phyloP scores from a whole-genome alignment of 371 early-diverging fungal genomes.

The Choanephora cucurbitarum region DNA sequence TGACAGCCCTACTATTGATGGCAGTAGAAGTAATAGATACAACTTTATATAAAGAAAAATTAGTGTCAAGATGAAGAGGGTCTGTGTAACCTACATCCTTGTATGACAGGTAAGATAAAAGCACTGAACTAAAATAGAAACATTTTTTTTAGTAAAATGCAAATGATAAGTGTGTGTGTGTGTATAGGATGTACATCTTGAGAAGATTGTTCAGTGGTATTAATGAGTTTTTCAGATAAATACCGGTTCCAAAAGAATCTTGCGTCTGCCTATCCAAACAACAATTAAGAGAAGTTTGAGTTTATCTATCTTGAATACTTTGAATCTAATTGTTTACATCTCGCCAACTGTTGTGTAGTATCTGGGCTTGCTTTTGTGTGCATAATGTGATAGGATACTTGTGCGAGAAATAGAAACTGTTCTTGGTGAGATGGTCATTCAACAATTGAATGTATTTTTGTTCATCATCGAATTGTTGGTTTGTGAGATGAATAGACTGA shows the following conservation, averaged over 20 bases:
- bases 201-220: constrained; percentile 15
- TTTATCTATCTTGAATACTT: too few species aligned
- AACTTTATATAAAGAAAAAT: constrained; percentile 34
- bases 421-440: constrained; percentile 60
- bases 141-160: not conserved
- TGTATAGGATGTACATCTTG: constrained; percentile 41
- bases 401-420: constrained; percentile 84
- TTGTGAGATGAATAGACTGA: constrained; percentile 32
- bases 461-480: constrained; percentile 63
- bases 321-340: constrained; percentile 24
- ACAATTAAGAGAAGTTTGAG: not conserved
- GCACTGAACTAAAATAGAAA: constrained; percentile 51
- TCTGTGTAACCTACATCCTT: constrained; percentile 73
- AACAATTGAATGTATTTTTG: constrained; percentile 70
- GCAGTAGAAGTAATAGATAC: constrained; percentile 49
- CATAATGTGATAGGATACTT: constrained; percentile 80
- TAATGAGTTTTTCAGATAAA: constrained; percentile 64
- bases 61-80: not conserved
- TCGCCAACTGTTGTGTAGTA: constrained; percentile 25
- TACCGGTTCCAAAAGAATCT: constrained; percentile 91
- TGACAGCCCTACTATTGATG: constrained; percentile 61
- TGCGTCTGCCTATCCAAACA: constrained; percentile 68
- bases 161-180: not conserved
- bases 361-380: constrained; percentile 68
- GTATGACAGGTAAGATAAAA: constrained; percentile 89